Percentiles rank a stretch among this genome's conserved stretches.
Conservation (phyloP, 306 rosid species). For the Ochetophila trinervis region DNA sequence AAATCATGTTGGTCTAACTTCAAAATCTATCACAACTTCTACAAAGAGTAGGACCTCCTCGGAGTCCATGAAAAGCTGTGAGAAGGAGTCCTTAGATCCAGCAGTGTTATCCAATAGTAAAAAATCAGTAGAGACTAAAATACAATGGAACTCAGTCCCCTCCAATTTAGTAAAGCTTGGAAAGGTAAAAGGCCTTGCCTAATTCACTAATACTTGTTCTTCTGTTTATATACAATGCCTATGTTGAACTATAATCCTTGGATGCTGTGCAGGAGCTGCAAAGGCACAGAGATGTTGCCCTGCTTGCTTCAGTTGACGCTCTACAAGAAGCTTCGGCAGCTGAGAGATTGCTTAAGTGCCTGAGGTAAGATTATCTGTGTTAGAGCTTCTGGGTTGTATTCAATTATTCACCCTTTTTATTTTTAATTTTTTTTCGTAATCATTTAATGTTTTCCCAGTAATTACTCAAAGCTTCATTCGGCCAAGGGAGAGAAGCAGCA, state of each 20-base stretch:
- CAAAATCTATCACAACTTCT: slow-evolving; percentile 13
- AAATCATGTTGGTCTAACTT: slow-evolving; percentile 8
- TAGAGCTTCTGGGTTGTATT: too few relatives aligned
- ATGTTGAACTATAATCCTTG: background rate
- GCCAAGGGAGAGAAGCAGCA: slow-evolving; percentile 23
- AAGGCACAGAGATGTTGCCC: slow-evolving; percentile 25
- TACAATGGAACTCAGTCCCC: slow-evolving; percentile 25
- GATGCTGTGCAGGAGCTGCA: slow-evolving; percentile 21
- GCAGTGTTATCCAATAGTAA: slow-evolving; percentile 6
- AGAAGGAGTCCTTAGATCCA: slow-evolving; percentile 12
- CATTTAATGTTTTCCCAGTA: slow-evolving; percentile 4
- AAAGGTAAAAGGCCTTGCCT: slow-evolving; percentile 24
- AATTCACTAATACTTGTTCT: background rate
- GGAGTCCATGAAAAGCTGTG: background rate
- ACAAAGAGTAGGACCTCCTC: slow-evolving; percentile 6
- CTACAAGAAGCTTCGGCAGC: slow-evolving; percentile 40
- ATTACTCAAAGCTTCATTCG: slow-evolving; percentile 29
- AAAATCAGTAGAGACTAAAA: slow-evolving; percentile 19
- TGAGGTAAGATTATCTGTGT: slow-evolving; percentile 10
- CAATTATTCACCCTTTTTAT: background rate
- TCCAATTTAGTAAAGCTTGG: slow-evolving; percentile 27
- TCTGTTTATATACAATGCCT: background rate
- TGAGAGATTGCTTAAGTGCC: slow-evolving; percentile 34
- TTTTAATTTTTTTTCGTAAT: background rate
- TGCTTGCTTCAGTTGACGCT: slow-evolving; percentile 37